Conservation (phyloP, 2,329 filamentous ascomycete genomes). For the Calonectria henricotiae region DNA sequence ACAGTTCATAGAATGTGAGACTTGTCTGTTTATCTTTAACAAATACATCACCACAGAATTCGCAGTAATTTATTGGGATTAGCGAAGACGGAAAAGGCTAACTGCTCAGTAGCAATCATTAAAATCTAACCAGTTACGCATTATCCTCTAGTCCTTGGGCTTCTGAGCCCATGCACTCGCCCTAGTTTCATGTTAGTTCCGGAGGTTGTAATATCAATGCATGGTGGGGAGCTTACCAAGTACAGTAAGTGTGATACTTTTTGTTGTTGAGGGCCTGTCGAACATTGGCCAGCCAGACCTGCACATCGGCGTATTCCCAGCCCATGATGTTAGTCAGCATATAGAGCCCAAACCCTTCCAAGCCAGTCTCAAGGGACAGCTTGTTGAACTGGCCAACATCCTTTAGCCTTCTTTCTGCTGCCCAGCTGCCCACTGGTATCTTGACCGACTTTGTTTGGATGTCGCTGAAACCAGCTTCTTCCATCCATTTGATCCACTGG, state of each 20-base stretch:
- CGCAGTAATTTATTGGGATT: too few relatives aligned
- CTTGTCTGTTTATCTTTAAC: too few relatives aligned
- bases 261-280: not conserved
- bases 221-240: not conserved
- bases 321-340: not conserved
- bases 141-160: not conserved
- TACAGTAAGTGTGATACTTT: not conserved
- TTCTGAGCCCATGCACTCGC: not conserved
- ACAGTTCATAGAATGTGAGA: too few relatives aligned
- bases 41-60: too few relatives aligned
- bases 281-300: not conserved
- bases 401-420: not conserved
- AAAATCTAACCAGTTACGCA: not conserved
- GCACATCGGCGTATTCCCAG: not conserved
- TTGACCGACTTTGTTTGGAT: not conserved
- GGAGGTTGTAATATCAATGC: not conserved
- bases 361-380: not conserved
- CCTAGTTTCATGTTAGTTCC: not conserved
- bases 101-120: too few relatives aligned
- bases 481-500: not conserved
- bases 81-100: too few relatives aligned
- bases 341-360: not conserved
- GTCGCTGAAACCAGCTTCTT: slow-evolving; percentile 1
- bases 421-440: not conserved
- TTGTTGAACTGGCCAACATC: not conserved